Base-by-base conservation (phyloP, 306 rosid species). In the Comarum palustre region DNA sequence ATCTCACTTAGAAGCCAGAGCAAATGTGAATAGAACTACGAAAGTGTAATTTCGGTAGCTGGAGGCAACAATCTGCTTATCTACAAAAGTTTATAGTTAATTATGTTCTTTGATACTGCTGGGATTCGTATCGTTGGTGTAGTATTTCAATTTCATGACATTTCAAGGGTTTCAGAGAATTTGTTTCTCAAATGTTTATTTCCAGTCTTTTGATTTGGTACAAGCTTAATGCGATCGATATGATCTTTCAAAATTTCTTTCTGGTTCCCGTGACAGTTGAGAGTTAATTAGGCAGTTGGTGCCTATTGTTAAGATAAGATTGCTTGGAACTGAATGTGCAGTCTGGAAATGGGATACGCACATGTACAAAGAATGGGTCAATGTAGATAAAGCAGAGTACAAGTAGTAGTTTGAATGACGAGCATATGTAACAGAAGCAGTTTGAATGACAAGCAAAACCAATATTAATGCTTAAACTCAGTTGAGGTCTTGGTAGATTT, bases 1-100 rank as follows among this genome's bases (percentile, higher is more conserved):
- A 77, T 86, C 84, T 71, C 64, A 57, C 63, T 79, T 71, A 69
- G 31, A 67, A 72, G 70, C 54, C 48, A 43, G 59, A 24, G 61
- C 19, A 50, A 31, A 77, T 80, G 93, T 90, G 82, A 75, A 88
- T 84, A 83, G 32, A 76, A 73, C 58, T 36, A 25, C 27, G 55
- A 41, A 71, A 73, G 47, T 78, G 83, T 82, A 80, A 65, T 80
- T 81, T 81, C 22, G 17, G 16, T 25, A 57, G 13, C 43, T 8
- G 43, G 14, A 34, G 42, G 66, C 66, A 32, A 17, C 15, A 1
- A 62, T 17, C 43, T 17, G 45, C 43, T 17, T 8, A 7, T 62
- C 43, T 62, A 16, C n/a, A 16, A 2, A 36, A n/a, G 68, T 64
- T 64, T n/a, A 34, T 34, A 38, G 31, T 11, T 34, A 6, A n/a